These are phyloP conservation scores for Suillus subalutaceus DNA, from an alignment of 768 basidiomycete species.

Conservation along the genomic window DNA sequence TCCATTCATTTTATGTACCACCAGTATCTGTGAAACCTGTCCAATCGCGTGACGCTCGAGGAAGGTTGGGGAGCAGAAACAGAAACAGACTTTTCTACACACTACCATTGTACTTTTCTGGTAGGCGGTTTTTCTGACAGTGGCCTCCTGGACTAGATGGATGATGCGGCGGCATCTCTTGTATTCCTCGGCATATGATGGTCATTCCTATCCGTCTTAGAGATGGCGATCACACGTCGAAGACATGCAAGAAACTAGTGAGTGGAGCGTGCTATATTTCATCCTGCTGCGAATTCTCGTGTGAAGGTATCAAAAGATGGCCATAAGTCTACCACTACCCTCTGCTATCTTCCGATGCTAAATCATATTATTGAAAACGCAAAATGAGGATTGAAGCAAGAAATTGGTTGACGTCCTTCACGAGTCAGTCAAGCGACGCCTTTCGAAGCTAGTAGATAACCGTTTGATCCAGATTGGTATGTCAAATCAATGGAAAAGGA, in stretches of 20 bases:
- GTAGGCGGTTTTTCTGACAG: neutral
- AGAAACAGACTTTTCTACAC: no score
- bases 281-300: neutral
- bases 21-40: neutral
- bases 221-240: neutral
- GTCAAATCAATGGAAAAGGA: neutral
- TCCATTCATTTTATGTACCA: no score
- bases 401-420: neutral
- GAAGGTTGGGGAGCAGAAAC: neutral
- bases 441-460: neutral
- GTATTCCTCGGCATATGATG: neutral
- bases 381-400: neutral
- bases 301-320: neutral
- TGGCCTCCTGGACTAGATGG: neutral
- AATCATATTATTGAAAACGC: neutral
- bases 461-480: neutral
- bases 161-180: neutral
- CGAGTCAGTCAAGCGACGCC: neutral
- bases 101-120: neutral
- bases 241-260: neutral
- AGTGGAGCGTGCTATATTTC: neutral
- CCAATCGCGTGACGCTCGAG: neutral
- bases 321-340: neutral
- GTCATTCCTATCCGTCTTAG: neutral
- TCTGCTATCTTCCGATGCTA: neutral